A percentile compares a stretch with the other conserved stretches of the same genome.
These are phyloP conservation scores for Liriodendron chinense DNA, from an alignment of 164 flowering plant genomes.

Conservation along the genomic window DNA sequence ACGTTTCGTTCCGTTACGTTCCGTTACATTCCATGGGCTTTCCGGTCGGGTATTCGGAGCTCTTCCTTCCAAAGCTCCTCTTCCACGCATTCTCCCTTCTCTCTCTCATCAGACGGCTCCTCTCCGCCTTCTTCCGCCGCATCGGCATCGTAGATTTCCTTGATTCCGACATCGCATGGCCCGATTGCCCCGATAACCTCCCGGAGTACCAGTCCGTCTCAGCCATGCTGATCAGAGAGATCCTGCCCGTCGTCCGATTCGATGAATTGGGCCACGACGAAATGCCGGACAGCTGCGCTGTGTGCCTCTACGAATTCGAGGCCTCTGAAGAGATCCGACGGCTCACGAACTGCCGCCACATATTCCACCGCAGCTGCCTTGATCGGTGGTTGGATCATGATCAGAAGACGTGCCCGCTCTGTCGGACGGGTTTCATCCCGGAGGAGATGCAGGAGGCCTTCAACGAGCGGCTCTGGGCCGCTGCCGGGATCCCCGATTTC, in stretches of 20 bases:
- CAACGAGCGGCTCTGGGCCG: constrained; percentile 75
- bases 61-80: constrained; percentile 64
- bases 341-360: constrained; percentile 69
- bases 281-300: constrained; percentile 69
- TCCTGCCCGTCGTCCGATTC: constrained; percentile 66
- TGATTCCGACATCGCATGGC: constrained; percentile 42
- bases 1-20: neutral
- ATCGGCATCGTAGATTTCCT: constrained; percentile 66
- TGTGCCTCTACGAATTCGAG: constrained; percentile 75
- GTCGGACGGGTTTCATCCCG: constrained; percentile 65
- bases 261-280: constrained; percentile 29
- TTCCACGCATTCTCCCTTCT: constrained; percentile 54
- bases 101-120: constrained; percentile 45
- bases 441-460: constrained; percentile 53
- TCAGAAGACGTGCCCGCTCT: constrained; percentile 86
- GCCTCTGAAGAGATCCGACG: constrained; percentile 67
- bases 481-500: constrained; percentile 50
- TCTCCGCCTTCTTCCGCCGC: constrained; percentile 36
- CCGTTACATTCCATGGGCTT: constrained; percentile 57
- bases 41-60: constrained; percentile 80
- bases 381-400: constrained; percentile 94
- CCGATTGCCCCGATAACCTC: constrained; percentile 18
- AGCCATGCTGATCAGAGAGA: constrained; percentile 65
- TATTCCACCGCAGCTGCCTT: constrained; percentile 73
- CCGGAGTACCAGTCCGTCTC: constrained; percentile 49